phyloP scores from a whole-genome alignment of 192 early-diverging fungal species.

The Coemansia aciculifera region DNA sequence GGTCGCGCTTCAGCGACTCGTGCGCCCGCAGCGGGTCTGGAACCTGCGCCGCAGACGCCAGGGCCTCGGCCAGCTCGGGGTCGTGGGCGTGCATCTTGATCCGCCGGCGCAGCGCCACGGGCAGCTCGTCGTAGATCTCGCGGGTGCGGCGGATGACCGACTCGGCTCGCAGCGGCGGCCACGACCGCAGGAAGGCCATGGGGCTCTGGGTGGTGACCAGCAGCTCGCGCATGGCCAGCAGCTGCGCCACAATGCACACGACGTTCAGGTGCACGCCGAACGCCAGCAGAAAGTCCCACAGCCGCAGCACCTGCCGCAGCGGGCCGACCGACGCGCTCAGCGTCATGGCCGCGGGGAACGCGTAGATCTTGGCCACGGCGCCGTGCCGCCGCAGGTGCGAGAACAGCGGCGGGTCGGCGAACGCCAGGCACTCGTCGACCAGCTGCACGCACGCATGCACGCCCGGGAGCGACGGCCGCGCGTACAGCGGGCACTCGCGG shows the following conservation, averaged over 20 bases:
- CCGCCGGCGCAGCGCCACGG: constrained; percentile 15
- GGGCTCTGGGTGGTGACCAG: constrained; percentile 58
- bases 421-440: constrained; percentile 75
- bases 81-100: constrained; percentile 49
- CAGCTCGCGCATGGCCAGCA: constrained; percentile 74
- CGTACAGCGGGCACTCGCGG: constrained; percentile 88
- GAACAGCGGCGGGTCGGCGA: constrained; percentile 74
- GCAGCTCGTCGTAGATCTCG: constrained; percentile 41
- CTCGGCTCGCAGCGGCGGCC: constrained; percentile 47
- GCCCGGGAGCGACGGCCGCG: constrained; percentile 84
- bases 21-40: constrained; percentile 18
- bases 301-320: constrained; percentile 72
- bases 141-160: constrained; percentile 44
- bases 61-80: constrained; percentile 30
- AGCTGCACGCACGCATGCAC: constrained; percentile 90
- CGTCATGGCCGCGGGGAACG: constrained; percentile 88
- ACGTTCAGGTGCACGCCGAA: constrained; percentile 94
- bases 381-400: constrained; percentile 69
- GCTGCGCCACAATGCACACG: constrained; percentile 82
- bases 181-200: constrained; percentile 45
- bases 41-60: constrained; percentile 32
- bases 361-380: constrained; percentile 78
- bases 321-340: constrained; percentile 88
- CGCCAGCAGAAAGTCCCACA: constrained; percentile 93
- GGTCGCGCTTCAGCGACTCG: constrained; percentile 37